These are phyloP conservation scores for Stromatinia cepivora DNA, from an alignment of 2,329 filamentous ascomycete genomes.

Conservation along the genomic window DNA sequence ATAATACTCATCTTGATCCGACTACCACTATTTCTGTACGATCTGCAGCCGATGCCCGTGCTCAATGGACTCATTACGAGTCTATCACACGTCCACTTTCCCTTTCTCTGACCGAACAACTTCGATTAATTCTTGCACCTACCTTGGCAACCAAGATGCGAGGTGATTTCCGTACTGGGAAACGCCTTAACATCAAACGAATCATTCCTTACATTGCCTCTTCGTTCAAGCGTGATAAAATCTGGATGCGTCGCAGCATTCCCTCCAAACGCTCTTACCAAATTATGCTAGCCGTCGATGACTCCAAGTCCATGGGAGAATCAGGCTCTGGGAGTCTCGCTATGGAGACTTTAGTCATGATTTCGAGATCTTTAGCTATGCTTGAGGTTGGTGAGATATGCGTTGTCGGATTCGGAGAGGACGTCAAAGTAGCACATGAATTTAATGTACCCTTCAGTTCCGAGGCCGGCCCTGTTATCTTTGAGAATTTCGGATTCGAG, in stretches of 20 bases:
- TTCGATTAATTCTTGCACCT: constrained; percentile 91
- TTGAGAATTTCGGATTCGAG: constrained; percentile 80
- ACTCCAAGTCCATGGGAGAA: constrained; percentile 92
- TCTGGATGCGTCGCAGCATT: constrained; percentile 94
- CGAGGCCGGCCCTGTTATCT: constrained; percentile 78
- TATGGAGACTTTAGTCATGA: constrained; percentile 90
- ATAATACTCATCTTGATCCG: constrained; percentile 65
- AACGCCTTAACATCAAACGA: constrained; percentile 97
- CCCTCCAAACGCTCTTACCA: constrained; percentile 95
- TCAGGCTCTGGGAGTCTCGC: constrained; percentile 73
- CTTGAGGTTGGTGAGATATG: constrained; percentile 94
- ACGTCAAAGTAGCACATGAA: constrained; percentile 81
- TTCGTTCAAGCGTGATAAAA: constrained; percentile 98
- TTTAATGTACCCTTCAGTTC: constrained; percentile 80
- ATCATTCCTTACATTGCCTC: constrained; percentile 99
- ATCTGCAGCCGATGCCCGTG: constrained; percentile 61
- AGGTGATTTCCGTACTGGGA: constrained; percentile 94
- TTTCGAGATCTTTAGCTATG: constrained; percentile 83
- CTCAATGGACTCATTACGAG: constrained; percentile 85
- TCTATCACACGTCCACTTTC: constrained; percentile 81
- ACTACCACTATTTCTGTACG: constrained; percentile 29
- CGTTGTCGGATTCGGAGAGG: constrained; percentile 83
- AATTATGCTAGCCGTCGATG: constrained; percentile 95
- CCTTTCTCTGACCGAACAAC: constrained; percentile 85
- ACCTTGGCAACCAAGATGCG: constrained; percentile 95